Evolutionary conservation across 2,329 filamentous ascomycete species (phyloP).

Genomic region (Scolecobasidium constrictum): DNA sequence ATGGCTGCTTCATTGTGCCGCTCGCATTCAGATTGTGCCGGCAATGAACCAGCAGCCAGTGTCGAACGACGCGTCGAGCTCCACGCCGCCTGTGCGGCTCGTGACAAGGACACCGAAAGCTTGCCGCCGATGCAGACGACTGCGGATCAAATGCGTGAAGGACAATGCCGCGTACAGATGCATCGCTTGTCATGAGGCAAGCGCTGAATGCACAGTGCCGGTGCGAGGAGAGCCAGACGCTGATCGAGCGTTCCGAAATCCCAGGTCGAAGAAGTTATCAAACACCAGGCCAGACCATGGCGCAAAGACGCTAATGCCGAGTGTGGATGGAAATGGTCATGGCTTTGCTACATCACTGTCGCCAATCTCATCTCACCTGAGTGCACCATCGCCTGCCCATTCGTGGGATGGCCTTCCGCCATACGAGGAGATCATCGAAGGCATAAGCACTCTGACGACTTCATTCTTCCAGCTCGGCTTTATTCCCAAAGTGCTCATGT

Average conservation of each 20-base stretch:
- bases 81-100: no score
- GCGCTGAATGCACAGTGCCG: slow-evolving; percentile 38
- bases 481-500: slow-evolving; percentile 43
- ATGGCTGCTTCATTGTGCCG: no score
- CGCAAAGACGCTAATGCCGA: neutral
- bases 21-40: no score
- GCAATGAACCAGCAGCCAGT: no score
- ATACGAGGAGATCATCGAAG: neutral
- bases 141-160: slow-evolving; percentile 46
- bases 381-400: no score
- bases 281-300: neutral
- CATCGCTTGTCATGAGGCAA: slow-evolving; percentile 25
- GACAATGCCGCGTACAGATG: slow-evolving; percentile 31
- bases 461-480: slow-evolving; percentile 52
- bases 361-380: neutral
- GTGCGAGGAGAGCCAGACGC: neutral
- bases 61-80: no score
- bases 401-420: neutral
- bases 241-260: neutral
- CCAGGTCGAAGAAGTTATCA: neutral
- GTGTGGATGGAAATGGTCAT: neutral
- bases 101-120: no score
- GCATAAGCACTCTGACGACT: slow-evolving; percentile 41
- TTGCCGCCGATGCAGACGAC: slow-evolving; percentile 37
- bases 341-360: neutral